Percentiles rank a stretch among this genome's conserved stretches.
These are phyloP conservation scores for Carpinus fangiana DNA, from an alignment of 306 rosid species.

Conservation along the genomic window DNA sequence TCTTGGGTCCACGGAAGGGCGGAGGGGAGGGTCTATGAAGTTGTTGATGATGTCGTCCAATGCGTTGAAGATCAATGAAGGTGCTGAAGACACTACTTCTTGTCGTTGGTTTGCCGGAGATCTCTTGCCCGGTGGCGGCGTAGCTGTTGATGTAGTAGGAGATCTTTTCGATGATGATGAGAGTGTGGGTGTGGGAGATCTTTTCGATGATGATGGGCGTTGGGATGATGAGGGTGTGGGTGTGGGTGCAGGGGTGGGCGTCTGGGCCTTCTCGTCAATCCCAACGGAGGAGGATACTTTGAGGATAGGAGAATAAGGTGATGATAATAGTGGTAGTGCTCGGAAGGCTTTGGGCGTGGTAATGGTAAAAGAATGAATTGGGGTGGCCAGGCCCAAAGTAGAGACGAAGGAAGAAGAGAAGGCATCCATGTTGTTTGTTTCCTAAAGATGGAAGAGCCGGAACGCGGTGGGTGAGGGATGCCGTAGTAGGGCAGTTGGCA, in stretches of 20 bases:
- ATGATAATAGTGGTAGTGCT: slow-evolving; percentile 1
- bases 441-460: neutral
- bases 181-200: too few relatives aligned
- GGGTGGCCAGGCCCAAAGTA: slow-evolving; percentile 12
- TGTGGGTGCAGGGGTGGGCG: neutral
- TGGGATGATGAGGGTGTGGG: slow-evolving; percentile 2
- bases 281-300: slow-evolving; percentile 37
- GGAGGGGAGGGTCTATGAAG: slow-evolving; percentile 76
- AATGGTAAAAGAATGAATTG: neutral
- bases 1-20: slow-evolving; percentile 61
- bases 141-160: neutral
- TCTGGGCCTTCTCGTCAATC: slow-evolving; percentile 39
- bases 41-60: slow-evolving; percentile 70
- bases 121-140: neutral
- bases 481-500: too few relatives aligned
- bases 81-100: slow-evolving; percentile 20
- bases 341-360: slow-evolving; percentile 38
- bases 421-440: slow-evolving; percentile 23
- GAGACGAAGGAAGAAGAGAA: slow-evolving; percentile 34
- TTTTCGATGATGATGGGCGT: neutral
- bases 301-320: slow-evolving; percentile 15
- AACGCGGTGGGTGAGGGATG: neutral
- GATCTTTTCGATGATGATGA: neutral
- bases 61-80: slow-evolving; percentile 45
- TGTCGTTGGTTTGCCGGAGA: neutral